Conservation (phyloP, 345 rosid genomes). For the Bretschneidera sinensis region DNA sequence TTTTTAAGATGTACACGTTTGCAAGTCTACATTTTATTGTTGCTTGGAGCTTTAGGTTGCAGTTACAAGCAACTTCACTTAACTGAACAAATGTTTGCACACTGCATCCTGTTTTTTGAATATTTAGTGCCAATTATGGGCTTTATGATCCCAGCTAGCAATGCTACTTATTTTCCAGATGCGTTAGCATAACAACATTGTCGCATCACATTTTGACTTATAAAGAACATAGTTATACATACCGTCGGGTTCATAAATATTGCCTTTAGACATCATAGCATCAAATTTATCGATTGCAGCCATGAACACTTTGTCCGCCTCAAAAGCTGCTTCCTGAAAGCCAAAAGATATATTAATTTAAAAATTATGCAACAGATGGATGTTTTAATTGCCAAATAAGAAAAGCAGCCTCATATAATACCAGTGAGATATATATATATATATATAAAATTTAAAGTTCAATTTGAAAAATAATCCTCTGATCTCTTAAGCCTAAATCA, state of each 20-base stretch:
- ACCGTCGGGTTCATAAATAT: conserved; percentile 61
- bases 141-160: too few relatives aligned
- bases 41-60: too few relatives aligned
- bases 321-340: conserved; percentile 61
- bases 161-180: not conserved
- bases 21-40: too few relatives aligned
- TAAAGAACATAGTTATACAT: conserved; percentile 7
- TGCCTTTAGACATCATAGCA: conserved; percentile 67
- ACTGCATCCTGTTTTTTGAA: too few relatives aligned
- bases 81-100: too few relatives aligned
- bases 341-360: not conserved
- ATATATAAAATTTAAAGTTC: not conserved
- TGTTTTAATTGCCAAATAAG: too few relatives aligned
- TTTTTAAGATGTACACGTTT: too few relatives aligned
- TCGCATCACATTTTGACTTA: not conserved
- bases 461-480: not conserved
- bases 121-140: too few relatives aligned
- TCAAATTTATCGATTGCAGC: conserved; percentile 72
- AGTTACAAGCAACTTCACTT: too few relatives aligned
- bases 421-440: not conserved
- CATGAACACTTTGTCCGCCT: conserved; percentile 69
- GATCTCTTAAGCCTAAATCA: not conserved
- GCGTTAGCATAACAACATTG: not conserved
- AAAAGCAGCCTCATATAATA: not conserved
- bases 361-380: too few relatives aligned